Percentiles rank a stretch among this genome's conserved stretches.
phyloP scores from a whole-genome alignment of 768 basidiomycete genomes.

The Postia placenta region DNA sequence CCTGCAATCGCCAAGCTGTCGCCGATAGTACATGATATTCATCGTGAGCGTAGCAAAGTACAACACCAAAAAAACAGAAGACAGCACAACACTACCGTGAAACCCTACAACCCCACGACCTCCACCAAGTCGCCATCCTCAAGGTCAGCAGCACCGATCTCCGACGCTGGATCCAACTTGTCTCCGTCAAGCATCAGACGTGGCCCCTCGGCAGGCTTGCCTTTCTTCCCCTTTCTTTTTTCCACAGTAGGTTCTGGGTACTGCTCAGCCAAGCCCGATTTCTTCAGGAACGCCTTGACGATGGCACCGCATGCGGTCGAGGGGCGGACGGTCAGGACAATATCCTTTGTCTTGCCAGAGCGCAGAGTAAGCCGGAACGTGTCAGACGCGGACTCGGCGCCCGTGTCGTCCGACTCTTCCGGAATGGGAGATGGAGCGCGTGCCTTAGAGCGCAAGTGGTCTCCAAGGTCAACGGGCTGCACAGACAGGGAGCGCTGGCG shows the following conservation, averaged over 20 bases:
- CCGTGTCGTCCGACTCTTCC: constrained; percentile 19
- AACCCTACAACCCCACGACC: constrained; percentile 59
- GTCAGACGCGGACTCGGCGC: constrained; percentile 23
- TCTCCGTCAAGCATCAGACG: constrained; percentile 66
- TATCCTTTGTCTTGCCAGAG: constrained; percentile 46
- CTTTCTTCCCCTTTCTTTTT: constrained; percentile 17
- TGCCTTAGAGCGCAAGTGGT: constrained; percentile 8
- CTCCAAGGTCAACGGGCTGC: constrained; percentile 10
- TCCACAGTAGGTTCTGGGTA: constrained; percentile 30
- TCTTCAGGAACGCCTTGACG: constrained; percentile 68
- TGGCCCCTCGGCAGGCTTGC: constrained; percentile 34
- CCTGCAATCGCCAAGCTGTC: too few species aligned
- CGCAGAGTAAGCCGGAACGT: constrained; percentile 62
- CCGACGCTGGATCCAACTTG: constrained; percentile 48
- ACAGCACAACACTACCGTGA: too few species aligned
- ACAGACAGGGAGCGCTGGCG: constrained; percentile 21
- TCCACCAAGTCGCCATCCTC: constrained; percentile 82
- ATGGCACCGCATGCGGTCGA: constrained; percentile 75
- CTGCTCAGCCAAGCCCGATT: constrained; percentile 51
- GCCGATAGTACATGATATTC: too few species aligned
- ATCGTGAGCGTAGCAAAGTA: too few species aligned
- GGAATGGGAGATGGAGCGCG: constrained; percentile 11
- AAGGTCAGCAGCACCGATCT: constrained; percentile 62
- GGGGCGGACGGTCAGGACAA: constrained; percentile 63
- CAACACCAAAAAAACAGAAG: too few species aligned